Evolutionary conservation across 306 rosid genomes (phyloP).

Genomic region (Lagenaria siceraria): DNA sequence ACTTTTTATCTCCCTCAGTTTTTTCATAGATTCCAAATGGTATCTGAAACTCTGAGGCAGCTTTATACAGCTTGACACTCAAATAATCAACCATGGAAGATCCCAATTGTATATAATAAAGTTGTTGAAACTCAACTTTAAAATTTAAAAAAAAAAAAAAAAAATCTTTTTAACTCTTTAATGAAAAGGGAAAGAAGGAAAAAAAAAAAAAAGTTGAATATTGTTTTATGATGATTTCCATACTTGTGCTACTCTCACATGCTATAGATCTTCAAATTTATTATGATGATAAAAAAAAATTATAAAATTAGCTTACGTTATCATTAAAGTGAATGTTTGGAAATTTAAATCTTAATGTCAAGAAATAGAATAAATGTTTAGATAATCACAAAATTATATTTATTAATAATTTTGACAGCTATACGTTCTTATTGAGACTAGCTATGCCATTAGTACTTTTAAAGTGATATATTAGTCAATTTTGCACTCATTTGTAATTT

Average conservation of each 20-base stretch:
- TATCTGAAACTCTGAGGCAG: conserved; percentile 1
- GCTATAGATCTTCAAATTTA: background rate
- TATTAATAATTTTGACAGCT: too few relatives aligned
- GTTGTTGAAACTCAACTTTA: background rate
- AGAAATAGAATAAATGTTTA: too few relatives aligned
- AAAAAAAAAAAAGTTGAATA: background rate
- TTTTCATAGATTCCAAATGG: conserved; percentile 1
- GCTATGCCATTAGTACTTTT: background rate
- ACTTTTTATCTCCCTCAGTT: background rate
- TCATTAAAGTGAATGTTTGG: too few relatives aligned
- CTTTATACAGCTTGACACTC: conserved; percentile 6
- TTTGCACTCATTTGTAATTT: too few relatives aligned
- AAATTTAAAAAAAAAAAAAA: too few relatives aligned
- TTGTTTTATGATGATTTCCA: background rate
- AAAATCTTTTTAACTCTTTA: background rate
- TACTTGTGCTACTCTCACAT: background rate
- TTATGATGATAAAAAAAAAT: background rate
- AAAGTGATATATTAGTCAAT: too few relatives aligned
- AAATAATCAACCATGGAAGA: background rate
- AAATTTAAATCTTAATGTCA: too few relatives aligned
- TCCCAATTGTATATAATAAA: background rate
- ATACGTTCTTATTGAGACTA: too few relatives aligned
- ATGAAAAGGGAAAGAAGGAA: background rate
- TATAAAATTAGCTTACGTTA: too few relatives aligned
- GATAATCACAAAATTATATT: too few relatives aligned